These are phyloP conservation scores for Tuber melanosporum DNA, from an alignment of 495 filamentous ascomycete species.

Conservation along the genomic window DNA sequence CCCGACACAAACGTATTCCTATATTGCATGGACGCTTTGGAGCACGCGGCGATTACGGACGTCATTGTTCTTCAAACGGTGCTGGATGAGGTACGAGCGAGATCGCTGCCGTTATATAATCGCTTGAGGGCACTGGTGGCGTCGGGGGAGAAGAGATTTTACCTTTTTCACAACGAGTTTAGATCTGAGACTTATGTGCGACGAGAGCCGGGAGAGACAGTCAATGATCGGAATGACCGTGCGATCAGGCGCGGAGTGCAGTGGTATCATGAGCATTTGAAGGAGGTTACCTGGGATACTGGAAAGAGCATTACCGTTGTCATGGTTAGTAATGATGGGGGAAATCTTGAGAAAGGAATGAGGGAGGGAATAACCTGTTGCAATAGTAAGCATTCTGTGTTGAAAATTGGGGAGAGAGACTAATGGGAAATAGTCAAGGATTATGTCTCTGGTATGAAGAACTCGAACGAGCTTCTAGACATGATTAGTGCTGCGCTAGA, in stretches of 20 bases:
- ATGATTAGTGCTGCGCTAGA: constrained; percentile 81
- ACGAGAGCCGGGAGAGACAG: constrained; percentile 69
- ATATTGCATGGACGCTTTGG: constrained; percentile 92
- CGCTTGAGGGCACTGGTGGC: constrained; percentile 81
- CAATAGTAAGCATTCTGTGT: constrained; percentile 39
- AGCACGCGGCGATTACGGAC: constrained; percentile 89
- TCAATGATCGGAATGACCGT: constrained; percentile 94
- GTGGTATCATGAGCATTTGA: constrained; percentile 83
- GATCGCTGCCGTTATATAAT: constrained; percentile 90
- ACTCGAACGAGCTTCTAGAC: constrained; percentile 78
- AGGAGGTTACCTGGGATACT: constrained; percentile 46
- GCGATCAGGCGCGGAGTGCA: constrained; percentile 77
- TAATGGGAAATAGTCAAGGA: constrained; percentile 52
- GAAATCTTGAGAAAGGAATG: constrained; percentile 76
- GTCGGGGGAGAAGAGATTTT: constrained; percentile 92
- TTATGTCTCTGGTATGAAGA: constrained; percentile 76
- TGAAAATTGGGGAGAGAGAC: constrained; percentile 1
- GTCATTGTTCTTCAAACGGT: constrained; percentile 92
- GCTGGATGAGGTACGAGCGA: constrained; percentile 88
- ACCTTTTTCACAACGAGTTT: constrained; percentile 99
- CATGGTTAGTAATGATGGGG: constrained; percentile 88
- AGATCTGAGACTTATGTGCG: constrained; percentile 80
- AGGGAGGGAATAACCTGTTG: constrained; percentile 56
- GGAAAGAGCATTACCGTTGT: constrained; percentile 63
- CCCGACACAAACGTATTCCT: constrained; percentile 96